Evolutionary conservation across 306 rosid species (phyloP).

Genomic region (Quercus aquifolioides): DNA sequence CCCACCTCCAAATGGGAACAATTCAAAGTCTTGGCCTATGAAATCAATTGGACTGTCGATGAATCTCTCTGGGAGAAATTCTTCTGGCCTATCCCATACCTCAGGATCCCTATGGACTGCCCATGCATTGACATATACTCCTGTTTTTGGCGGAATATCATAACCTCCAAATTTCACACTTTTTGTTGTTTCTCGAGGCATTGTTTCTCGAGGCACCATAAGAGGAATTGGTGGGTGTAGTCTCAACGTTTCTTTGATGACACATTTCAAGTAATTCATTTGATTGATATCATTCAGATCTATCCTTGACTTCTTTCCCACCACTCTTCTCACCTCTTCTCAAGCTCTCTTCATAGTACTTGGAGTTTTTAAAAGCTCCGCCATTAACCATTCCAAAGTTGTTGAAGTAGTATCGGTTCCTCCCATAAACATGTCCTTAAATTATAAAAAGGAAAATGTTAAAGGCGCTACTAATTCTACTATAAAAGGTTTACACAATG

Average conservation of each 20-base stretch:
- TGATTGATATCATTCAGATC: slow-evolving; percentile 14
- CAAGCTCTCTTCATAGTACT: slow-evolving; percentile 27
- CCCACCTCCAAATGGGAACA: slow-evolving; percentile 32
- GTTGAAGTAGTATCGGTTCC: slow-evolving; percentile 28
- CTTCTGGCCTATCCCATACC: slow-evolving; percentile 29
- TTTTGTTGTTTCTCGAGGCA: too few relatives aligned
- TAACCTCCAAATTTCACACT: slow-evolving; percentile 10
- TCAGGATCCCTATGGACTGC: slow-evolving; percentile 31
- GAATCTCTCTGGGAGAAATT: slow-evolving; percentile 36
- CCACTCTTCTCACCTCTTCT: slow-evolving; percentile 29
- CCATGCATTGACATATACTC: slow-evolving; percentile 16
- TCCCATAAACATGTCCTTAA: slow-evolving; percentile 33
- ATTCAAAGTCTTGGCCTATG: slow-evolving; percentile 18
- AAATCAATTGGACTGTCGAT: background rate
- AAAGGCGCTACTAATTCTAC: too few relatives aligned
- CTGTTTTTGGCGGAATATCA: slow-evolving; percentile 16
- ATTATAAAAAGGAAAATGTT: background rate
- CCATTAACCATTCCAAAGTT: slow-evolving; percentile 27
- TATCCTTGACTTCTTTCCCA: slow-evolving; percentile 9
- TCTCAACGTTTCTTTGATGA: slow-evolving; percentile 29
- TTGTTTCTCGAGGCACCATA: slow-evolving; percentile 20
- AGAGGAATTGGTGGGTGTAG: slow-evolving; percentile 35
- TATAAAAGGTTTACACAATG: too few relatives aligned
- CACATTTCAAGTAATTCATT: slow-evolving; percentile 31
- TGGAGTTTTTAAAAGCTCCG: slow-evolving; percentile 24